These are phyloP conservation scores for Malassezia globosa DNA, from an alignment of 1,284 basidiomycete genomes.

Conservation along the genomic window DNA sequence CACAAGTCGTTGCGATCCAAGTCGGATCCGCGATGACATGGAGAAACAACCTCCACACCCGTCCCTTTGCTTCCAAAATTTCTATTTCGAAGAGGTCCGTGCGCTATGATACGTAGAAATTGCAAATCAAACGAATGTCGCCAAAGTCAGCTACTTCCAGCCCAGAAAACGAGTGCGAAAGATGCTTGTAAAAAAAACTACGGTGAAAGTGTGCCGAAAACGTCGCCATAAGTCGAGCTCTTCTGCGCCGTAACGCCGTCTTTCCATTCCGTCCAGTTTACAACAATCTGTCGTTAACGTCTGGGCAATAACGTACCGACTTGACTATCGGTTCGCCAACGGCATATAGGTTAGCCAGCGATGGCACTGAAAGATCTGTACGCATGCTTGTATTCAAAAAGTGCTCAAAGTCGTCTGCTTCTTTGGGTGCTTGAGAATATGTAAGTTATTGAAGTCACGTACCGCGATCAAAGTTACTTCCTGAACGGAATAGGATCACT, in stretches of 20 bases:
- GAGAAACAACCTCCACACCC: too few species aligned
- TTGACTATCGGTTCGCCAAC: conserved; percentile 9
- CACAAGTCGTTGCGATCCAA: too few species aligned
- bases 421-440: conserved; percentile 4
- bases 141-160: too few species aligned
- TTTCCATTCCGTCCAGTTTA: conserved; percentile 12
- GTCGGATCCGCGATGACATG: too few species aligned
- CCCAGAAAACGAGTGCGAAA: too few species aligned
- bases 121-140: too few species aligned
- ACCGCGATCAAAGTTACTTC: conserved; percentile 15
- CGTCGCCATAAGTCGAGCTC: conserved; percentile 9
- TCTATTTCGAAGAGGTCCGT: too few species aligned
- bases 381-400: conserved; percentile 1
- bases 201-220: conserved; percentile 4
- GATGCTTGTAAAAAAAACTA: not conserved
- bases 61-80: too few species aligned
- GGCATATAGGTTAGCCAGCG: conserved; percentile 6
- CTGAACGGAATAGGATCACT: conserved; percentile 51
- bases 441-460: not conserved
- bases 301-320: not conserved
- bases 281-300: not conserved
- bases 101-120: too few species aligned
- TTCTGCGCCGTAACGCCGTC: not conserved
- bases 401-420: not conserved
- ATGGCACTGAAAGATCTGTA: not conserved